phyloP scores from a whole-genome alignment of 495 filamentous ascomycete genomes.

The Penicillium paxilli region DNA sequence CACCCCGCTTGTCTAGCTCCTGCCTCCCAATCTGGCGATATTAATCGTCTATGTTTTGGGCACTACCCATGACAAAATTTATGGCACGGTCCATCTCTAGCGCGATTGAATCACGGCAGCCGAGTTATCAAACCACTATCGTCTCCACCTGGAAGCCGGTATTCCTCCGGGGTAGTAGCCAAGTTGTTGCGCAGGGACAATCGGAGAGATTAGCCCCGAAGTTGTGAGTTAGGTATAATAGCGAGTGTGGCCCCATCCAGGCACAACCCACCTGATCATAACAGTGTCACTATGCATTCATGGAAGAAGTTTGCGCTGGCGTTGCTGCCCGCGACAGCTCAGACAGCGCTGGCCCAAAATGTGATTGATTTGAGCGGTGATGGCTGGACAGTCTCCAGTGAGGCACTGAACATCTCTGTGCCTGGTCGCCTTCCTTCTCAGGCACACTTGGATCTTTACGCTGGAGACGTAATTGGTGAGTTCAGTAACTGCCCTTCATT shows the following conservation, averaged over 20 bases:
- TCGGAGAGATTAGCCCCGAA: not conserved
- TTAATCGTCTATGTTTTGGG: not conserved
- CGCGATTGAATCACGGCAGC: not conserved
- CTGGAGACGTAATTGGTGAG: slow-evolving; percentile 50
- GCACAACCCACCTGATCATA: not conserved
- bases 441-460: slow-evolving; percentile 60
- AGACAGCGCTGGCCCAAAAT: slow-evolving; percentile 27
- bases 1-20: slow-evolving; percentile 11
- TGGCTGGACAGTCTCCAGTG: slow-evolving; percentile 57
- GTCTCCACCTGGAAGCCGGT: slow-evolving; percentile 7
- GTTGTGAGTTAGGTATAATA: not conserved
- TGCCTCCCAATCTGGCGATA: not conserved
- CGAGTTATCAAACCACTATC: not conserved
- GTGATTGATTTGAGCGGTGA: slow-evolving; percentile 53
- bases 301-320: slow-evolving; percentile 14
- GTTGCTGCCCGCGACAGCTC: slow-evolving; percentile 13
- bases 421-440: slow-evolving; percentile 64
- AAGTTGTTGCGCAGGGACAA: slow-evolving; percentile 1
- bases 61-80: not conserved
- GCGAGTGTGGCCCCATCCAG: not conserved
- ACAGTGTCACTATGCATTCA: slow-evolving; percentile 18
- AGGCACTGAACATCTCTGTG: slow-evolving; percentile 53
- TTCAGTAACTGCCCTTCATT: not conserved
- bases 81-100: slow-evolving; percentile 3
- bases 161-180: not conserved